Evolutionary conservation across 371 early-diverging fungal species (phyloP).

Genomic region (Rhizomucor miehei): DNA sequence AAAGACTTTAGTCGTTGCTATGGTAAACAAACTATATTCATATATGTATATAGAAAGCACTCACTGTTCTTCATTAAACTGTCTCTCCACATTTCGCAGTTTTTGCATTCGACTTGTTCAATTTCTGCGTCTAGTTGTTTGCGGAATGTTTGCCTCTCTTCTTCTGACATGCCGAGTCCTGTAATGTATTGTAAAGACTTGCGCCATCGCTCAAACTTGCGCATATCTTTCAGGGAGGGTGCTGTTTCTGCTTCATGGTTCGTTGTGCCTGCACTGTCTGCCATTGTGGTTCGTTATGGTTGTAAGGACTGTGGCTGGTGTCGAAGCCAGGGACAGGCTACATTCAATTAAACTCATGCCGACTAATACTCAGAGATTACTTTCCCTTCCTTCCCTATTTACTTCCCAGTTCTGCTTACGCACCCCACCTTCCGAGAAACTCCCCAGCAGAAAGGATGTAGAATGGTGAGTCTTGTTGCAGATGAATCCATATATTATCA

Average conservation of each 20-base stretch:
- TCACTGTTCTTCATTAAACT: conserved; percentile 69
- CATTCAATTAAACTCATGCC: no score
- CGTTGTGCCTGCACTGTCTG: neutral
- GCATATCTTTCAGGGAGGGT: conserved; percentile 30
- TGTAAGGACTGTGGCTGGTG: no score
- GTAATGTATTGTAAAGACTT: conserved; percentile 55
- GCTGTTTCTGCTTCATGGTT: neutral
- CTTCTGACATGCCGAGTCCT: conserved; percentile 58
- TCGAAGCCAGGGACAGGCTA: no score
- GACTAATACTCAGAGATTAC: no score
- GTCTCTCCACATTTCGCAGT: conserved; percentile 74
- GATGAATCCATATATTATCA: no score
- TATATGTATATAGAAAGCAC: conserved; percentile 5
- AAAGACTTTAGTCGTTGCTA: conserved; percentile 1
- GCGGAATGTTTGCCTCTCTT: conserved; percentile 35
- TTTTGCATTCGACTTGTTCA: conserved; percentile 52
- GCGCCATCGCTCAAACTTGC: conserved; percentile 55
- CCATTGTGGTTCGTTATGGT: neutral
- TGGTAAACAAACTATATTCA: neutral
- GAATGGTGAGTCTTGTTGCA: no score
- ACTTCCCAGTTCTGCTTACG: no score
- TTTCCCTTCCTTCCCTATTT: no score
- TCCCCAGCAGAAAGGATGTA: no score
- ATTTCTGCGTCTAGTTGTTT: conserved; percentile 40
- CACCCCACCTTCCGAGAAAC: no score